Evolutionary conservation across 768 basidiomycete genomes (phyloP).

Genomic region (Lentinula raphanica): DNA sequence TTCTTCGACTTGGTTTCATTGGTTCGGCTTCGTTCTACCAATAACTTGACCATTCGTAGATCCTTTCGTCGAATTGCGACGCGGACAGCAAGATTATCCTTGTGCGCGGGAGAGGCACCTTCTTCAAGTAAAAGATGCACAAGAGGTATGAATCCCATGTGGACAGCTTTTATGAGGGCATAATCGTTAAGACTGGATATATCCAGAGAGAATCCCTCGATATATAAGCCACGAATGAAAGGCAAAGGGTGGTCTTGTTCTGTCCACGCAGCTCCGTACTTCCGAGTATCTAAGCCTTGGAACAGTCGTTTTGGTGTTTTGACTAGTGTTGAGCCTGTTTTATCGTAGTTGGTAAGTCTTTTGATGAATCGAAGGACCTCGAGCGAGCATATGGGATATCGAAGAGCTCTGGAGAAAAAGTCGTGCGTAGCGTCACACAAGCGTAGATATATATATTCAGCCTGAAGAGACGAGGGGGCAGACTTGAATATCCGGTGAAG

Average conservation of each 20-base stretch:
- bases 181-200: constrained; percentile 75
- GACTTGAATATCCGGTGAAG: constrained; percentile 50
- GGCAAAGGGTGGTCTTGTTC: constrained; percentile 55
- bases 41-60: constrained; percentile 60
- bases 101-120: constrained; percentile 65
- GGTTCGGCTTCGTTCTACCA: constrained; percentile 56
- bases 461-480: constrained; percentile 55
- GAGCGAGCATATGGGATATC: constrained; percentile 56
- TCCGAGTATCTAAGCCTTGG: constrained; percentile 36
- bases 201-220: constrained; percentile 35
- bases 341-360: constrained; percentile 30
- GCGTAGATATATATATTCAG: constrained; percentile 55
- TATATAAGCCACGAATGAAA: constrained; percentile 55
- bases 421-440: constrained; percentile 12
- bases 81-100: constrained; percentile 59
- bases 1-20: constrained; percentile 32
- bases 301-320: constrained; percentile 70
- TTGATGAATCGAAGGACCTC: constrained; percentile 41
- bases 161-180: constrained; percentile 74
- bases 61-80: constrained; percentile 74
- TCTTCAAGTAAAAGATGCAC: constrained; percentile 64
- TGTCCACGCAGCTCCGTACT: constrained; percentile 31
- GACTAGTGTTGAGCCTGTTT: constrained; percentile 10
- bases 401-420: constrained; percentile 46
- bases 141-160: constrained; percentile 57